These are phyloP conservation scores for Xylariaceae sp. DNA, from an alignment of 2,329 filamentous ascomycete species.

Conservation along the genomic window DNA sequence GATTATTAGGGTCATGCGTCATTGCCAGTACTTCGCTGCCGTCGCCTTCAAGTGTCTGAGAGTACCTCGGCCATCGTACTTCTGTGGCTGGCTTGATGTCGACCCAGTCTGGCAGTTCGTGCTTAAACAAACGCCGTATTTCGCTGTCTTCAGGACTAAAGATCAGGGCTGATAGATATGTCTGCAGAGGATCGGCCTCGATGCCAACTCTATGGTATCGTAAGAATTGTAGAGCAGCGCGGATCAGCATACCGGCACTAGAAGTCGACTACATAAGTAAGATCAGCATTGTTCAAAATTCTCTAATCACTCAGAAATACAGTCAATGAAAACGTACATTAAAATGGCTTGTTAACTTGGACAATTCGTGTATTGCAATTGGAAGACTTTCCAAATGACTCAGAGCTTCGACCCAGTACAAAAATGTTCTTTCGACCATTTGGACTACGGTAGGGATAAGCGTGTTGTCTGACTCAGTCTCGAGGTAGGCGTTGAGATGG, in stretches of 20 bases:
- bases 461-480: not conserved
- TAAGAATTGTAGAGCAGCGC: not conserved
- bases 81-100: not conserved
- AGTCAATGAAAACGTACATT: not conserved
- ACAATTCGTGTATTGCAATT: not conserved
- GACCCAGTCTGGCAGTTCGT: not conserved
- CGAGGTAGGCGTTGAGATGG: conserved; percentile 25
- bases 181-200: not conserved
- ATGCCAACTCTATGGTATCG: not conserved
- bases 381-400: conserved; percentile 30
- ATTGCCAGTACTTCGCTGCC: too few relatives aligned
- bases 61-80: not conserved
- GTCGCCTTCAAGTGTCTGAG: not conserved
- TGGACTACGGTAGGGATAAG: conserved; percentile 19
- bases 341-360: not conserved
- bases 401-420: conserved; percentile 45
- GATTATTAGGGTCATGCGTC: too few relatives aligned
- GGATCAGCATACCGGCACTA: not conserved
- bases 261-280: not conserved
- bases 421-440: conserved; percentile 28
- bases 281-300: not conserved
- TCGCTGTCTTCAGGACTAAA: not conserved
- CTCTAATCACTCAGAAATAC: not conserved
- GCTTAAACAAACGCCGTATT: not conserved
- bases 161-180: not conserved